phyloP scores from a whole-genome alignment of 495 filamentous ascomycete genomes.

The Oidiodendron maius region DNA sequence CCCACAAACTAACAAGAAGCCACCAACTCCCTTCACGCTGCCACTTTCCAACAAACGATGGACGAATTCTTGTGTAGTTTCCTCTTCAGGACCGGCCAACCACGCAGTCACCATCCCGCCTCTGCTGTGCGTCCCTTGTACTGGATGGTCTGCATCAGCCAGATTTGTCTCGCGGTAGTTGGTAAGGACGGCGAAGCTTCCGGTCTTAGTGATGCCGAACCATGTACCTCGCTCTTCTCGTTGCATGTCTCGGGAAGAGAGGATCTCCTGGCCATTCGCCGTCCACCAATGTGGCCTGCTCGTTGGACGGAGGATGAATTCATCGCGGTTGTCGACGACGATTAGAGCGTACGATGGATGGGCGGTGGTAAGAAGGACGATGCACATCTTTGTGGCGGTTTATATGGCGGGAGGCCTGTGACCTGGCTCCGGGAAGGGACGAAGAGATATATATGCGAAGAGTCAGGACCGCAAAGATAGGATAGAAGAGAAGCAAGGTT shows the following conservation, averaged over 20 bases:
- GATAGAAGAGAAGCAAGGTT: neutral
- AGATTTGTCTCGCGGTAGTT: constrained; percentile 82
- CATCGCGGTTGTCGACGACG: constrained; percentile 89
- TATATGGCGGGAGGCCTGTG: no score
- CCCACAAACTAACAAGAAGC: constrained; percentile 89
- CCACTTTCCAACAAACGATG: constrained; percentile 59
- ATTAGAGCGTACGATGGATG: constrained; percentile 90
- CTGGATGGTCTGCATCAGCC: constrained; percentile 41
- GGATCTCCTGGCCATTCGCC: constrained; percentile 33
- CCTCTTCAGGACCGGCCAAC: constrained; percentile 48
- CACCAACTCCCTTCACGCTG: constrained; percentile 70
- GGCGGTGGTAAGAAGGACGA: constrained; percentile 80
- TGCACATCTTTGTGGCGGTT: constrained; percentile 63
- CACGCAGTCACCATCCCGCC: constrained; percentile 86
- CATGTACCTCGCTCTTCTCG: constrained; percentile 70
- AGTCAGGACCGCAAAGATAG: no score
- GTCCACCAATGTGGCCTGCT: constrained; percentile 79
- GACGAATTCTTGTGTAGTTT: constrained; percentile 60
- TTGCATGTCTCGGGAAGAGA: constrained; percentile 45
- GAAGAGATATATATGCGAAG: no score
- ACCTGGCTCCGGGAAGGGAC: no score
- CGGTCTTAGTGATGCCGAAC: constrained; percentile 82
- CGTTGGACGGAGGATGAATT: constrained; percentile 88
- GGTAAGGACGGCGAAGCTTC: constrained; percentile 84
- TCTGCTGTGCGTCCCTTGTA: constrained; percentile 59